A percentile compares a stretch with the other conserved stretches of the same genome.
Evolutionary conservation across 768 basidiomycete genomes (phyloP).

Genomic region (Pisolithus sp.): DNA sequence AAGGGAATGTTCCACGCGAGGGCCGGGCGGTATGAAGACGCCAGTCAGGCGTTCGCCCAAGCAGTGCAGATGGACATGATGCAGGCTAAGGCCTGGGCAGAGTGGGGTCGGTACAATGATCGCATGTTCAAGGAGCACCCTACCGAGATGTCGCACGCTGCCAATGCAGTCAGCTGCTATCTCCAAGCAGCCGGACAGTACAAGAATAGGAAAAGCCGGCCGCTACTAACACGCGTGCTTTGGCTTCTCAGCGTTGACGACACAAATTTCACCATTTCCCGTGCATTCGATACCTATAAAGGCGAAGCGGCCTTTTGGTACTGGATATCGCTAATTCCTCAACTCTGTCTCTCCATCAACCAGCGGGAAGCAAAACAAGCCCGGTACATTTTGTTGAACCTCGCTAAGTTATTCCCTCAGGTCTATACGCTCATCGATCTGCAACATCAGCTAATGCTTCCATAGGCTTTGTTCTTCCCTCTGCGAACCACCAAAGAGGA

Average conservation of each 20-base stretch:
- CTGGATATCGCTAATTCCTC: constrained; percentile 97
- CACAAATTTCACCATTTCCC: constrained; percentile 55
- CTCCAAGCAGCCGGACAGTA: constrained; percentile 94
- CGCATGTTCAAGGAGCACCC: constrained; percentile 86
- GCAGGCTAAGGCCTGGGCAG: constrained; percentile 96
- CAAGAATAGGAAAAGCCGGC: constrained; percentile 89
- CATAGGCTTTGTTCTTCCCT: constrained; percentile 90
- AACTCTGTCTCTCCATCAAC: constrained; percentile 82
- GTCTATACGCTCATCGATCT: constrained; percentile 34
- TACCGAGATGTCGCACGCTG: constrained; percentile 66
- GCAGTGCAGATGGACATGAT: constrained; percentile 95
- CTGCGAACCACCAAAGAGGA: constrained; percentile 81
- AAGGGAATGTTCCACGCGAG: constrained; percentile 98
- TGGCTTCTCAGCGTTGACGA: constrained; percentile 97
- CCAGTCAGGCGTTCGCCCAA: constrained; percentile 86
- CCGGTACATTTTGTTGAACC: constrained; percentile 76
- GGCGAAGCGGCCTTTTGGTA: constrained; percentile 97
- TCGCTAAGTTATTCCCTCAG: constrained; percentile 92
- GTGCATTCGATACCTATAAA: constrained; percentile 90
- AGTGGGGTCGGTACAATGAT: constrained; percentile 95
- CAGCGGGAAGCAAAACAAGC: constrained; percentile 93
- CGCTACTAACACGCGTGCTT: constrained; percentile 84
- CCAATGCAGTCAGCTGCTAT: constrained; percentile 94
- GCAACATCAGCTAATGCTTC: constrained; percentile 5
- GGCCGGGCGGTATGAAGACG: constrained; percentile 80